Base-by-base conservation (phyloP, 2,329 filamentous ascomycete genomes). In the Mollisiaceae sp. region DNA sequence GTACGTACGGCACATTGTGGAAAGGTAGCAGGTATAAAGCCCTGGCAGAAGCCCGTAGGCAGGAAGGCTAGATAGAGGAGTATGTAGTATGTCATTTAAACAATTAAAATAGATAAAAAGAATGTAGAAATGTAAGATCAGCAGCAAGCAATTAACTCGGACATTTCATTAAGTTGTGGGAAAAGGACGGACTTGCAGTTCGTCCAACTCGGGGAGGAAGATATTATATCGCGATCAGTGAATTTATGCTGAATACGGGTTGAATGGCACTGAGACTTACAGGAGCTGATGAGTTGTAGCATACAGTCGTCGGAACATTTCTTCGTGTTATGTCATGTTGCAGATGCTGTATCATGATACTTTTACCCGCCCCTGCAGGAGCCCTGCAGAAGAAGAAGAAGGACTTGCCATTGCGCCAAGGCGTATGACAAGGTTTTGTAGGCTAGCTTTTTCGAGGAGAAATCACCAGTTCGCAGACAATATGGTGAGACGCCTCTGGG, bases 221-320 rank as follows among this genome's bases (percentile, higher is more conserved):
- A 35, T 24, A 35, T 60, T 50, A 50, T 35, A 50, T 50, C 22
- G 20, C 41, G 43, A 50, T n/a, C 24, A 38, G 38, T 18, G 59
- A 8, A 50, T 50, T 60, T 50, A 60, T 60, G 41, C 59, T 60
- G 59, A 60, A 60, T 60, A 15, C 59, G 1, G n/a, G 43, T 18
- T 50, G 22, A 50, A 36, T 22, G 27, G 22, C 15, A 18, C 43
- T 60, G 59, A 60, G 59, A 60, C 43, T 50, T 18, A 18, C n/a
- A 60, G 24, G 59, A 52, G 59, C 11, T 52, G 41, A 6, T 50
- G 32, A 60, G 43, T 35, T 45, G 38, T 60, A 45, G 24, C 59
- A 50, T n/a, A 36, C 11, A 60, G 38, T 41, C 38, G 38, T 41
- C 38, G 3, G 38, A 9, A 4, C 15, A 14, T 18, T 41, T 41